phyloP scores from a whole-genome alignment of 148 eudicot species.

The Simmondsia chinensis region DNA sequence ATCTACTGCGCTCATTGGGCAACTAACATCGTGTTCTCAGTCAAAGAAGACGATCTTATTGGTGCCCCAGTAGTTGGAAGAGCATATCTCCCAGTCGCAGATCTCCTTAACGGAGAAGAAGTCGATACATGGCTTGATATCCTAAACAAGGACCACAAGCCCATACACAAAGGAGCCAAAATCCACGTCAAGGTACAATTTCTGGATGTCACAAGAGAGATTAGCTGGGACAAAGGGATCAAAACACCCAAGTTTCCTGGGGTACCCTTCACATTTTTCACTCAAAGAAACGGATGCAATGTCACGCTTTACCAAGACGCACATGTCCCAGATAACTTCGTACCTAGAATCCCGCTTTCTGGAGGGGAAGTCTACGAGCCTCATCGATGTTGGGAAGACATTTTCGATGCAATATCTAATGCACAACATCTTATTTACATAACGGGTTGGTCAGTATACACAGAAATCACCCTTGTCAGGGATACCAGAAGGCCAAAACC shows the following conservation, averaged over 20 bases:
- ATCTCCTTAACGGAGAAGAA: conserved; percentile 26
- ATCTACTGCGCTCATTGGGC: conserved; percentile 43
- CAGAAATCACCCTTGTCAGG: conserved; percentile 35
- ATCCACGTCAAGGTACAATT: conserved; percentile 34
- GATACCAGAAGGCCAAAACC: conserved; percentile 35
- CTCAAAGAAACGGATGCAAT: conserved; percentile 30
- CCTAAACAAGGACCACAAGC: conserved; percentile 21
- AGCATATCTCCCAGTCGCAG: conserved; percentile 35
- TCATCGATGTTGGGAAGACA: conserved; percentile 51
- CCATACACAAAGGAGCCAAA: conserved; percentile 22
- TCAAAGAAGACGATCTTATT: conserved; percentile 34
- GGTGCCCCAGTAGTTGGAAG: conserved; percentile 34
- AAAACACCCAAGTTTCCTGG: conserved; percentile 35
- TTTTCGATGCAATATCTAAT: conserved; percentile 39
- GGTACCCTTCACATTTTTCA: conserved; percentile 41
- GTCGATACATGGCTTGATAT: conserved; percentile 34
- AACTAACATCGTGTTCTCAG: conserved; percentile 28
- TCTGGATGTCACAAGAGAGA: conserved; percentile 27
- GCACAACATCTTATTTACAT: conserved; percentile 37
- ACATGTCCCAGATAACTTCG: conserved; percentile 40
- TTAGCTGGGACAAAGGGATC: conserved; percentile 36
- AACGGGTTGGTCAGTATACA: conserved; percentile 42
- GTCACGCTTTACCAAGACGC: conserved; percentile 44
- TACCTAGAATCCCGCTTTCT: conserved; percentile 37
- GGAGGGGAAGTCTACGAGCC: conserved; percentile 37